Conservation (phyloP, 1,284 basidiomycete species). For the Takashimella tepidaria region DNA sequence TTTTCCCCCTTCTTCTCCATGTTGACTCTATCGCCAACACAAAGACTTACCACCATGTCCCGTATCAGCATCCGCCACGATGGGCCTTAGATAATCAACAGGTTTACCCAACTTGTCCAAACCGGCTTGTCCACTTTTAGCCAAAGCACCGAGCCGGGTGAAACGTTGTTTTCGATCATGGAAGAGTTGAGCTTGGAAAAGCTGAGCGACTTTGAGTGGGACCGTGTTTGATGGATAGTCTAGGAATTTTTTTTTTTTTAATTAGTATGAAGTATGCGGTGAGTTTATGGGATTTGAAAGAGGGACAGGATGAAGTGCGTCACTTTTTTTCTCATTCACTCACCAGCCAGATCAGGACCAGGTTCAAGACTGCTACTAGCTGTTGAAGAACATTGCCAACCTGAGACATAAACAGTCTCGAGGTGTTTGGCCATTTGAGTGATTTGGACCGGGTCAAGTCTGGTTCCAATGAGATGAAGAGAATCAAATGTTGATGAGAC, state of each 20-base stretch:
- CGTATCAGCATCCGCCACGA: conserved; percentile 91
- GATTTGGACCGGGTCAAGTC: conserved; percentile 91
- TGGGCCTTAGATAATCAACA: conserved; percentile 85
- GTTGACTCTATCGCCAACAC: no score
- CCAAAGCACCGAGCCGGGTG: conserved; percentile 49
- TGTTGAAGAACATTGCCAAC: conserved; percentile 89
- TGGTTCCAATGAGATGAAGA: no score
- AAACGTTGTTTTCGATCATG: conserved; percentile 64
- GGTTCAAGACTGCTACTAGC: conserved; percentile 93
- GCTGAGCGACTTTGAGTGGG: conserved; percentile 59
- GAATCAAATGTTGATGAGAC: no score
- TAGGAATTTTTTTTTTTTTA: no score
- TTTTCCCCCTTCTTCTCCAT: no score
- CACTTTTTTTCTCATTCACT: conserved; percentile 50
- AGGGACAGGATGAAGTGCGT: conserved; percentile 7
- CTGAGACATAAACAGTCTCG: conserved; percentile 92
- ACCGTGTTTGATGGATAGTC: conserved; percentile 62
- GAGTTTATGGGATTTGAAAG: not conserved
- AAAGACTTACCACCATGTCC: conserved; percentile 57
- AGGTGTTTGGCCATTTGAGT: conserved; percentile 94
- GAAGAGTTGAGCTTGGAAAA: conserved; percentile 61
- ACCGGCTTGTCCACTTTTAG: no score
- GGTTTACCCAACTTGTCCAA: conserved; percentile 50
- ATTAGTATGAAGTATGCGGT: not conserved
- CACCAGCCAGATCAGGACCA: conserved; percentile 93